Conservation (phyloP, 441 rosid genomes). For the Arabidopsis lyrata region DNA sequence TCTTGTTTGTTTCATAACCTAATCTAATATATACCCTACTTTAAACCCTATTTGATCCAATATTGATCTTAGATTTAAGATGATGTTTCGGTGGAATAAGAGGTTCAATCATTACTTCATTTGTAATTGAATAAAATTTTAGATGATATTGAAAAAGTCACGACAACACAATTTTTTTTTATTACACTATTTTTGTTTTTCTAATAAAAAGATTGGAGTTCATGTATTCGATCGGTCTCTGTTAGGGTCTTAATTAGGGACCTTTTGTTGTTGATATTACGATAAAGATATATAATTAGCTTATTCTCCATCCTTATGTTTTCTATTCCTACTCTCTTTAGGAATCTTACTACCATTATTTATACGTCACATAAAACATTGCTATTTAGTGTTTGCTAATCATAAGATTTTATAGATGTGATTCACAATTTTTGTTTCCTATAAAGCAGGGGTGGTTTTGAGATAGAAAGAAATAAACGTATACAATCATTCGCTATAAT, state of each 20-base stretch:
- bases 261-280: background rate
- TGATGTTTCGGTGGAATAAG: slow-evolving; percentile 33
- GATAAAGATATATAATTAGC: background rate
- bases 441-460: background rate
- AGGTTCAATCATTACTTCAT: slow-evolving; percentile 29
- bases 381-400: slow-evolving; percentile 15
- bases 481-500: background rate
- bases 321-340: background rate
- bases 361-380: background rate
- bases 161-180: background rate
- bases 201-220: background rate
- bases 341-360: background rate
- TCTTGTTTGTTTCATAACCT: slow-evolving; percentile 17
- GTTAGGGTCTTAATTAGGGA: too few relatives aligned
- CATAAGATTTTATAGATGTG: background rate
- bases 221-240: slow-evolving; percentile 8
- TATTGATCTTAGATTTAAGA: slow-evolving; percentile 14
- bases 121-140: background rate
- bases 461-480: background rate
- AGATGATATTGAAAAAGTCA: background rate
- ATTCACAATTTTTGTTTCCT: background rate
- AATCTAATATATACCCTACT: slow-evolving; percentile 12
- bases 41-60: slow-evolving; percentile 9
- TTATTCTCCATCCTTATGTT: background rate
- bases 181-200: background rate